Percentiles rank a stretch among this genome's conserved stretches.
These are phyloP conservation scores for Paecilomyces sp. DNA, from an alignment of 2,329 filamentous ascomycete genomes.

Conservation along the genomic window DNA sequence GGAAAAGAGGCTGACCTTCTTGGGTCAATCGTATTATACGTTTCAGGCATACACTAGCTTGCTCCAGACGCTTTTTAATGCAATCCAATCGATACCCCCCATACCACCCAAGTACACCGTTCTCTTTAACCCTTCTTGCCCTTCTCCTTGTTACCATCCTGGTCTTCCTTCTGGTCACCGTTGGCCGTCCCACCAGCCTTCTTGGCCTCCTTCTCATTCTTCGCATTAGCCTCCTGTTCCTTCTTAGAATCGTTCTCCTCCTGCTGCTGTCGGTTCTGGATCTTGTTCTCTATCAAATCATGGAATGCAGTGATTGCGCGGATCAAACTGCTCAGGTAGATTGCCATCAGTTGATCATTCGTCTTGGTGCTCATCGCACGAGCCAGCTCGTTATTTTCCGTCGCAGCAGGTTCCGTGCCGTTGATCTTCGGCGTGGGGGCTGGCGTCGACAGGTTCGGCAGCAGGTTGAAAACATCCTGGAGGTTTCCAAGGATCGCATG, in stretches of 20 bases:
- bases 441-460: constrained; percentile 89
- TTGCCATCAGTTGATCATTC: constrained; percentile 97
- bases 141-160: constrained; percentile 52
- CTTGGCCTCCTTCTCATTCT: constrained; percentile 56
- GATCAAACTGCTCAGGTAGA: constrained; percentile 95
- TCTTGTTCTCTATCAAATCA: constrained; percentile 99
- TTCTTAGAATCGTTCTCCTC: constrained; percentile 86
- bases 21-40: constrained; percentile 21
- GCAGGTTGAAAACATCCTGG: constrained; percentile 98
- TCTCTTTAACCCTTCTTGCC: constrained; percentile 36
- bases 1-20: neutral
- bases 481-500: constrained; percentile 95
- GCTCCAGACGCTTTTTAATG: constrained; percentile 16
- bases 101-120: neutral
- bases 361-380: constrained; percentile 98
- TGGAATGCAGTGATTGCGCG: constrained; percentile 98
- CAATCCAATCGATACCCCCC: neutral
- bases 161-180: constrained; percentile 50
- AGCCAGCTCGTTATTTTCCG: constrained; percentile 77
- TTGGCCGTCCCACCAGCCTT: constrained; percentile 42
- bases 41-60: constrained; percentile 13
- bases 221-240: constrained; percentile 60
- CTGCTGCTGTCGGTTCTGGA: constrained; percentile 94
- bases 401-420: constrained; percentile 47
- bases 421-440: constrained; percentile 54